phyloP scores from a whole-genome alignment of 352 stramenopile genomes.

The Phytophthora macrochlamydospora region DNA sequence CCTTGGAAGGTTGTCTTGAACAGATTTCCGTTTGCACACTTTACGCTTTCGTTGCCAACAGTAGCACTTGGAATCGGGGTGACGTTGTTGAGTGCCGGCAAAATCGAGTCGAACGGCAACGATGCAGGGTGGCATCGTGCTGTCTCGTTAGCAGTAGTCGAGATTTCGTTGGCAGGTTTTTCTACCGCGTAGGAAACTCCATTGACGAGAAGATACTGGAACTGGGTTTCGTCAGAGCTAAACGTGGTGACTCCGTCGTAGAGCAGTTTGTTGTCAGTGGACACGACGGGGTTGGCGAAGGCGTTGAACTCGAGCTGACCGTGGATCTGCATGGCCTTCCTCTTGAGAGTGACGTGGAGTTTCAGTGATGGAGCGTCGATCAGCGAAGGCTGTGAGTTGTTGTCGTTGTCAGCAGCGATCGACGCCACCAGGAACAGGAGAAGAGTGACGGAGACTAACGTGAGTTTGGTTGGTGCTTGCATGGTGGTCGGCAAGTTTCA shows the following conservation, averaged over 20 bases:
- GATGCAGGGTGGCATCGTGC: slow-evolving; percentile 25
- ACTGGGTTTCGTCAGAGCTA: slow-evolving; percentile 5
- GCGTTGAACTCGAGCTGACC: slow-evolving; percentile 34
- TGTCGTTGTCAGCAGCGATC: too few relatives aligned
- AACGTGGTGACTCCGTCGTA: slow-evolving; percentile 35
- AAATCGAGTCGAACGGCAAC: slow-evolving; percentile 35
- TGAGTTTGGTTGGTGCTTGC: too few relatives aligned
- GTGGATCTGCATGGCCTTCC: slow-evolving; percentile 31
- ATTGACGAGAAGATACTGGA: slow-evolving; percentile 33
- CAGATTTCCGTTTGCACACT: slow-evolving; percentile 27
- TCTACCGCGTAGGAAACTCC: slow-evolving; percentile 27
- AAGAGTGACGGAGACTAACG: too few relatives aligned
- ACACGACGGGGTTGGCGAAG: slow-evolving; percentile 29
- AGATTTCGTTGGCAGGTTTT: neutral
- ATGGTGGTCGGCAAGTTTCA: too few relatives aligned
- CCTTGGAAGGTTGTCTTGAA: slow-evolving; percentile 37
- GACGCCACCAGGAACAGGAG: too few relatives aligned
- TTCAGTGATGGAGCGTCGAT: slow-evolving; percentile 26
- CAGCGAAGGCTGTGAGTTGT: neutral
- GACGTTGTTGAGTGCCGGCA: slow-evolving; percentile 25
- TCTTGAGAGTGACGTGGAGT: slow-evolving; percentile 37
- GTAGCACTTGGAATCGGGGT: slow-evolving; percentile 15
- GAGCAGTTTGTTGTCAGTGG: slow-evolving; percentile 11
- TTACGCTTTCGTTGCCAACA: slow-evolving; percentile 12
- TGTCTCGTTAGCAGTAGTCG: neutral